phyloP scores from a whole-genome alignment of 1,284 basidiomycete species.

The Cutaneotrichosporon curvatum region DNA sequence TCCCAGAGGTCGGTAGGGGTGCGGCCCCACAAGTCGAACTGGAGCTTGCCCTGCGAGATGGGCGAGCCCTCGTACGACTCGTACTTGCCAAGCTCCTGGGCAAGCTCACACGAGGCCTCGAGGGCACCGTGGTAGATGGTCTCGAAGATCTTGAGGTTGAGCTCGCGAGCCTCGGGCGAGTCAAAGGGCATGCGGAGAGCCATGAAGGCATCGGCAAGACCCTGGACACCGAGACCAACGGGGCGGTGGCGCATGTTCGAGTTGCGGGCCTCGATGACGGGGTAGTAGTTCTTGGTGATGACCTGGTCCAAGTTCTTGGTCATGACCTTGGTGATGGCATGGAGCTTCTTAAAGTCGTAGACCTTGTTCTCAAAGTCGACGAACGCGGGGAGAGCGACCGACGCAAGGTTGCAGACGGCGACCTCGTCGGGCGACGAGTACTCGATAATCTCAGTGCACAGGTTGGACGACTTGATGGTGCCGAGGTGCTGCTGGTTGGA shows the following conservation, averaged over 20 bases:
- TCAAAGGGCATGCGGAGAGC: slow-evolving; percentile 94
- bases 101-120: slow-evolving; percentile 87
- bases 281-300: slow-evolving; percentile 57
- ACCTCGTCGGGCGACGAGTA: slow-evolving; percentile 97
- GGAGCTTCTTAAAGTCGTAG: slow-evolving; percentile 92
- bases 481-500: slow-evolving; percentile 99
- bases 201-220: slow-evolving; percentile 98
- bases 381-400: slow-evolving; percentile 86
- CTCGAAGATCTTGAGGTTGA: slow-evolving; percentile 97
- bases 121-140: slow-evolving; percentile 97
- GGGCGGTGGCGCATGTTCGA: slow-evolving; percentile 98
- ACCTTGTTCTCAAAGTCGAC: slow-evolving; percentile 53
- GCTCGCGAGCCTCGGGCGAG: slow-evolving; percentile 72
- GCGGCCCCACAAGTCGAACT: slow-evolving; percentile 93
- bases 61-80: slow-evolving; percentile 89
- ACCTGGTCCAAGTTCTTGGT: slow-evolving; percentile 77
- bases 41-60: slow-evolving; percentile 77
- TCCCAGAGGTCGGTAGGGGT: slow-evolving; percentile 93
- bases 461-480: slow-evolving; percentile 97
- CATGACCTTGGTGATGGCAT: slow-evolving; percentile 88
- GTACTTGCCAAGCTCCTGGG: slow-evolving; percentile 74
- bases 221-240: slow-evolving; percentile 96
- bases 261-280: slow-evolving; percentile 77
- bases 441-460: slow-evolving; percentile 99
- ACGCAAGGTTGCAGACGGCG: slow-evolving; percentile 98